Base-by-base conservation (phyloP, 768 basidiomycete species). In the Mycena capillaripes region DNA sequence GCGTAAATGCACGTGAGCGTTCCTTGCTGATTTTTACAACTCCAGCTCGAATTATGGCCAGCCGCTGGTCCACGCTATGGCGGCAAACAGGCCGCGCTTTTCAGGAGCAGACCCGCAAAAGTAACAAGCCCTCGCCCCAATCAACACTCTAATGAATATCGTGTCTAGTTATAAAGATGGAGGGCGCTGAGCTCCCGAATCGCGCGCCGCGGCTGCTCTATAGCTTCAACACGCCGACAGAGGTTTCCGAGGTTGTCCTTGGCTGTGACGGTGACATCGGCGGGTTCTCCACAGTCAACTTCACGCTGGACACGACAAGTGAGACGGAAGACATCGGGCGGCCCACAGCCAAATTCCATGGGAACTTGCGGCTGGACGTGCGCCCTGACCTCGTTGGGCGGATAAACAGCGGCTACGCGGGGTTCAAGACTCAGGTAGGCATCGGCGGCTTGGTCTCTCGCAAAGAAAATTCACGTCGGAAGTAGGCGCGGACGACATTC, bases 181-280 rank as follows among this genome's bases (percentile, higher is more conserved):
- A 90, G 77, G 95, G 95, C 75, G 89, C 90, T n/a, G 89, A 93
- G 63, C 85, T 82, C 30, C 91, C 91, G 11, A 83, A 84, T 55
- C 89, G 91, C 40, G 81, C 81, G 6, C 92, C 95, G n/a, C 85
- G 87, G 65, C 88, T 90, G 0, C 86, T 97, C 59, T 91, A 90
- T 78, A 85, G 86, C 9, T 89, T 96, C 81, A 90, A 92, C 76
- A 86, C 89, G 0, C 82, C 76, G 21, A 84, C 88, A 27, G 90
- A 93, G 71, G 77, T 95, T 57, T 73, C 85, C 4, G 84, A 89
- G n/a, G 92, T 91, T 71, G 94, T 92, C 0, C 89, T 89, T 0
- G 97, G 97, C 4, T 95, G 93, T 74, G 97, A 99, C 81, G 86
- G 86, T 0, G 97, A 99, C 82, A 92, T 97, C 52, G 97, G 97